phyloP scores from a whole-genome alignment of 2,329 filamentous ascomycete genomes.

The Epichloe aotearoae region DNA sequence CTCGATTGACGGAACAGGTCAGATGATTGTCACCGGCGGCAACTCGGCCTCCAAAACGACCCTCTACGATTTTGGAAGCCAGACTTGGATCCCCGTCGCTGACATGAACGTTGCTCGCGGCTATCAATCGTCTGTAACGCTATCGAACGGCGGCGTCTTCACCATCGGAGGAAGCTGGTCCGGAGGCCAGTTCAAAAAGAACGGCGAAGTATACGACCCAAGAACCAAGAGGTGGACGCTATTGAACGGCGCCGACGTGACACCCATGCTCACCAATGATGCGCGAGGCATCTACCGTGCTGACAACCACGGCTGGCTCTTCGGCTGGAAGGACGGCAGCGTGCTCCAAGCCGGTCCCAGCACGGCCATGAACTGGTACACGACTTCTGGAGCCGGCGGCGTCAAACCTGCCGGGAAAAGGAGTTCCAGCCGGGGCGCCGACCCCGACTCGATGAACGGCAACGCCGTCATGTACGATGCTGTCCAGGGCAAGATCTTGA shows the following conservation, averaged over 20 bases:
- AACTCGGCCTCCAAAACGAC: slow-evolving; percentile 33
- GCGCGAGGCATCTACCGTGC: slow-evolving; percentile 35
- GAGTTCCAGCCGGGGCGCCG: slow-evolving; percentile 18
- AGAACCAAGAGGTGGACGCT: slow-evolving; percentile 31
- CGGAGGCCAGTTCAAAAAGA: slow-evolving; percentile 36
- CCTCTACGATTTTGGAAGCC: slow-evolving; percentile 27
- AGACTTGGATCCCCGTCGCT: slow-evolving; percentile 25
- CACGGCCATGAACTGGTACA: slow-evolving; percentile 40
- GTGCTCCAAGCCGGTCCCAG: slow-evolving; percentile 6
- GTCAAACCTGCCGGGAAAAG: slow-evolving; percentile 25
- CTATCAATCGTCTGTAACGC: slow-evolving; percentile 37
- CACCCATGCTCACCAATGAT: slow-evolving; percentile 35
- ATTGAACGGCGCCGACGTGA: slow-evolving; percentile 28
- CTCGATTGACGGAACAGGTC: slow-evolving; percentile 29
- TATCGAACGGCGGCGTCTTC: slow-evolving; percentile 41
- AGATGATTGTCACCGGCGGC: slow-evolving; percentile 41
- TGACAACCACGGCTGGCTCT: slow-evolving; percentile 11
- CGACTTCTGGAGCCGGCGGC: slow-evolving; percentile 28
- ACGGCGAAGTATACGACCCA: slow-evolving; percentile 41
- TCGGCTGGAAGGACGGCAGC: slow-evolving; percentile 15
- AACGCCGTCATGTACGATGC: slow-evolving; percentile 46
- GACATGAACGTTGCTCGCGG: slow-evolving; percentile 34
- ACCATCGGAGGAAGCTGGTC: slow-evolving; percentile 42
- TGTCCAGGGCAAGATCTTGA: slow-evolving; percentile 41
- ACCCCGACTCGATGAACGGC: slow-evolving; percentile 39